Evolutionary conservation across 257 asterid species (phyloP).

Genomic region (Asclepias syriaca): DNA sequence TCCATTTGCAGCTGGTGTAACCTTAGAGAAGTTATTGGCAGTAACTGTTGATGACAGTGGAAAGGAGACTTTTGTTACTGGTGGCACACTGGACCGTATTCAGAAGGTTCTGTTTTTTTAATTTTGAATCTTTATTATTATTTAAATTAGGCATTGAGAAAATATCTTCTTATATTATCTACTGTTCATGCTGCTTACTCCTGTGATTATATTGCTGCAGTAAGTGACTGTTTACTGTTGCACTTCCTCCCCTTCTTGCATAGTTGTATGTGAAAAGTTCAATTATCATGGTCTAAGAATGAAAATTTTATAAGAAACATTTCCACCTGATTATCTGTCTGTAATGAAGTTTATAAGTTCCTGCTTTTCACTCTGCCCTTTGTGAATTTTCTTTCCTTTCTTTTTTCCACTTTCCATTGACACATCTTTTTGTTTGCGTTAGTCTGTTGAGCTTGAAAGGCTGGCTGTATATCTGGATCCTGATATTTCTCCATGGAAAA

Average conservation of each 20-base stretch:
- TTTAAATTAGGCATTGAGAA: background rate
- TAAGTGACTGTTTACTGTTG: background rate
- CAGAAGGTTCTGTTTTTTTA: constrained; percentile 58
- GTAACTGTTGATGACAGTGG: constrained; percentile 87
- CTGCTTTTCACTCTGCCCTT: background rate
- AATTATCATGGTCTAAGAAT: background rate
- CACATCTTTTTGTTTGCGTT: constrained; percentile 19
- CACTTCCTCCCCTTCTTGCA: background rate
- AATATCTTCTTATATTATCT: background rate
- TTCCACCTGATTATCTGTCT: background rate
- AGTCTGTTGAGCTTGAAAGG: constrained; percentile 88
- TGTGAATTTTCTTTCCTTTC: constrained; percentile 2
- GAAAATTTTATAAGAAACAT: background rate
- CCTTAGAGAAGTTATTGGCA: constrained; percentile 87
- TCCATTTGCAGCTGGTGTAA: constrained; percentile 88
- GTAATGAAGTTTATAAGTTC: background rate
- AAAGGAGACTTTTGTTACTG: constrained; percentile 78
- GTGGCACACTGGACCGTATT: constrained; percentile 78
- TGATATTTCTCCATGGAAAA: constrained; percentile 72
- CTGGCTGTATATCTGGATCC: constrained; percentile 87
- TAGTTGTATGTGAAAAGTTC: background rate
- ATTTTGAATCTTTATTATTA: background rate
- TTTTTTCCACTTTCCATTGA: background rate
- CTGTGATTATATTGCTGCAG: background rate
- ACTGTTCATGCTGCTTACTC: background rate